These are phyloP conservation scores for Podospora fimiseda DNA, from an alignment of 495 filamentous ascomycete genomes.

Conservation along the genomic window DNA sequence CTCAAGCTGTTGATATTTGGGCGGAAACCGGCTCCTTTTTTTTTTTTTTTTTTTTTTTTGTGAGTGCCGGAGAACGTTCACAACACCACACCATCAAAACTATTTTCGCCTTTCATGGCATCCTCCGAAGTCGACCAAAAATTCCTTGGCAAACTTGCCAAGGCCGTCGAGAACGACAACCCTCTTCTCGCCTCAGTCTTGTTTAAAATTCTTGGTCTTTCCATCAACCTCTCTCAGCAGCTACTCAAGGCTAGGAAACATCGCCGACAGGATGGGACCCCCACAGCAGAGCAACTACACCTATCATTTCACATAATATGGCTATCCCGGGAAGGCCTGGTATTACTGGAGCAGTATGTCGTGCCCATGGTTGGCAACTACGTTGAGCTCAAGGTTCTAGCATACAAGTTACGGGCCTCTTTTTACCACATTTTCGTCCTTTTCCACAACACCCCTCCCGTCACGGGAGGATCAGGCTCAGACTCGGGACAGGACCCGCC, in stretches of 20 bases:
- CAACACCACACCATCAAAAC: neutral
- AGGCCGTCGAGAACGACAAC: constrained; percentile 61
- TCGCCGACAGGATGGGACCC: constrained; percentile 72
- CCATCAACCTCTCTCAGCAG: constrained; percentile 79
- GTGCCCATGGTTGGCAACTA: constrained; percentile 67
- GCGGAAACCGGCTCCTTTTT: too few relatives aligned
- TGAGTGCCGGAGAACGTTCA: neutral
- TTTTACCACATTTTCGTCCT: constrained; percentile 97
- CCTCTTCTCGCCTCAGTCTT: constrained; percentile 71
- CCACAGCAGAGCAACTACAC: constrained; percentile 73
- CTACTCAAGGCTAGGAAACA: constrained; percentile 76
- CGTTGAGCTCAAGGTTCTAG: constrained; percentile 75
- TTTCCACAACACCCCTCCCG: constrained; percentile 68
- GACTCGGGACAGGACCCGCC: too few relatives aligned
- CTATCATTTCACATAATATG: constrained; percentile 91
- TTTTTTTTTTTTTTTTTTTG: neutral
- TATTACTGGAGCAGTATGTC: constrained; percentile 79
- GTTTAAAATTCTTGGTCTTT: constrained; percentile 85
- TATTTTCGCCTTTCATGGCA: constrained; percentile 56
- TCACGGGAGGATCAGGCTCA: neutral
- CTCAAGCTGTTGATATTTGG: constrained; percentile 10
- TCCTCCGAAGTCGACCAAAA: constrained; percentile 96
- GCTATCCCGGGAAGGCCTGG: constrained; percentile 85
- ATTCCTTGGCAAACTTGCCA: constrained; percentile 82
- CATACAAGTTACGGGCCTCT: constrained; percentile 83